These are phyloP conservation scores for Sorghum bicolor DNA, from an alignment of 176 grass and related monocot species.

Conservation along the genomic window DNA sequence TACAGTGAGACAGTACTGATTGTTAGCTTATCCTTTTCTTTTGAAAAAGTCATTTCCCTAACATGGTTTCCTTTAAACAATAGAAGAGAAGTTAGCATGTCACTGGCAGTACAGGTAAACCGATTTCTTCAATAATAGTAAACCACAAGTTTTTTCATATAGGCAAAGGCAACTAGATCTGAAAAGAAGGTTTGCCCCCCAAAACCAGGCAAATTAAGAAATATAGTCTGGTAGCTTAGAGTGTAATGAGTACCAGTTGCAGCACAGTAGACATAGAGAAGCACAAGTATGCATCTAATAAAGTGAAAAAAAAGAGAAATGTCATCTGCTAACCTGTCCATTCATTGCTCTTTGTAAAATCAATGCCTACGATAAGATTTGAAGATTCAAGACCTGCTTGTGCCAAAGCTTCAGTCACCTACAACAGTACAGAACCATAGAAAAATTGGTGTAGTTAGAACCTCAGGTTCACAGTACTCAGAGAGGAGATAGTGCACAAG, in stretches of 20 bases:
- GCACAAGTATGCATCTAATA: slow-evolving; percentile 7
- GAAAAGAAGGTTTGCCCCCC: background rate
- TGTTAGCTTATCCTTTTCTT: slow-evolving; percentile 2
- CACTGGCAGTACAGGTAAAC: background rate
- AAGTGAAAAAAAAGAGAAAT: slow-evolving; percentile 19
- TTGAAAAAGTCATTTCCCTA: background rate
- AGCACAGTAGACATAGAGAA: slow-evolving; percentile 15
- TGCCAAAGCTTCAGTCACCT: slow-evolving; percentile 88
- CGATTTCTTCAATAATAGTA: background rate
- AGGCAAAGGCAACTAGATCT: slow-evolving; percentile 8
- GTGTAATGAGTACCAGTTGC: background rate
- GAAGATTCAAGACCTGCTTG: slow-evolving; percentile 94
- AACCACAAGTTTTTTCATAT: slow-evolving; percentile 2
- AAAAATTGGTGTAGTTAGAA: background rate
- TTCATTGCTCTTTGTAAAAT: slow-evolving; percentile 96
- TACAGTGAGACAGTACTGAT: background rate
- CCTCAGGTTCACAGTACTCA: background rate
- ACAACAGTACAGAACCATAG: slow-evolving; percentile 23
- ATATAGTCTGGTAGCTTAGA: background rate
- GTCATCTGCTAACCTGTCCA: slow-evolving; percentile 76
- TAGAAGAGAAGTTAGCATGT: slow-evolving; percentile 3
- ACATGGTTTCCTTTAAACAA: slow-evolving; percentile 1
- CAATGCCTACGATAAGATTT: slow-evolving; percentile 91
- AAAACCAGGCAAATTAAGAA: background rate
- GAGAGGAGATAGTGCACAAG: slow-evolving; percentile 13